Evolutionary conservation across 2,329 filamentous ascomycete genomes (phyloP), one percentile per base, ranked within the genome.

Genomic region (Colletotrichum euphorbiae): DNA sequence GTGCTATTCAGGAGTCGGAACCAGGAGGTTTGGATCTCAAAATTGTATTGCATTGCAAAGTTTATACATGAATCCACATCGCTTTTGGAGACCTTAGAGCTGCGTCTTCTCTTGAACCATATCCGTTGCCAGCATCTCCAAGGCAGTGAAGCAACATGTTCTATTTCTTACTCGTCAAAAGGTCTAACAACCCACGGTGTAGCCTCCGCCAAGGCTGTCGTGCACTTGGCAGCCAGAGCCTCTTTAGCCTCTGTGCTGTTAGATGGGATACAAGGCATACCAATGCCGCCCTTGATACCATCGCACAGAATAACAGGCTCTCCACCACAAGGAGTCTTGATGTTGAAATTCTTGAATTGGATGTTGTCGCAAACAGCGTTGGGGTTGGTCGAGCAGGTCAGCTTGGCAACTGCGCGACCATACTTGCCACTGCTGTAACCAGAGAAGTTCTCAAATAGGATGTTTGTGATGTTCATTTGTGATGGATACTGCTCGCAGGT

Each of bases 401-500:
- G 74, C 59, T 82, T 80, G 0, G 82, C 87, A 5, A 88, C 83
- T 9, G 83, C 82, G 24, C 79, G 80, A 1, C 85, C 85, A 54
- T 86, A 80, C 73, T 84, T 84, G 0, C 87, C 87, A 46, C 83
- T 86, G 4, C 83, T 85, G 19, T 81, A 83, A 1, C 87, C 87
- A 1, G 81, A 80, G 70, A 89, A 82, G 72, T 89, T 88, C 73
- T 87, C 79, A 69, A 89, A 89, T 0, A 78, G 77, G 50, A 89
- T 81, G 73, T 89, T 84, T 19, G 83, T 85, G 70, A 89, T 88
- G 11, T 82, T 86, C 67, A 89, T 66, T 12, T 76, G 72, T 63
- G 85, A 86, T 2, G 88, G 88, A 72, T 79, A 87, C 75, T 86
- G 72, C 48, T 85, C 83, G 78, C 88, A 90, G n/a, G 89, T 80